Evolutionary conservation across 1,284 basidiomycete genomes (phyloP).

Genomic region (Papiliotrema laurentii): DNA sequence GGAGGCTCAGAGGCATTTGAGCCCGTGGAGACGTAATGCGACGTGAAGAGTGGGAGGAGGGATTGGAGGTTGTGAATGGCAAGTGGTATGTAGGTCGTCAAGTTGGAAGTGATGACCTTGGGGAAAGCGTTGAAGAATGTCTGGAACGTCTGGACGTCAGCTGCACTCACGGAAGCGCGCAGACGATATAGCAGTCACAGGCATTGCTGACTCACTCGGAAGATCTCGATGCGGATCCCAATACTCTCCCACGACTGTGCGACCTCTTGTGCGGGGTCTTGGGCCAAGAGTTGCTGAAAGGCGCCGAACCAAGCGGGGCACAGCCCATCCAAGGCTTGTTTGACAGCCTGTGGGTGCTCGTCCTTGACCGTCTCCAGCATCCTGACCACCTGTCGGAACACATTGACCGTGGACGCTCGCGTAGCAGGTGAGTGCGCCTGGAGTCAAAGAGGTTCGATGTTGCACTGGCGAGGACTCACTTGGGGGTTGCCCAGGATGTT

Average conservation of each 20-base stretch:
- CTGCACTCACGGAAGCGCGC: conserved; percentile 11
- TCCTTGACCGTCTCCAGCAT: conserved; percentile 93
- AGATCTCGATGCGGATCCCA: conserved; percentile 69
- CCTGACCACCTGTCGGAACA: conserved; percentile 85
- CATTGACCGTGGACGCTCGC: conserved; percentile 75
- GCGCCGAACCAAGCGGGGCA: conserved; percentile 85
- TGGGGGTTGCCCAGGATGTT: conserved; percentile 70
- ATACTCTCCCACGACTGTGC: conserved; percentile 69
- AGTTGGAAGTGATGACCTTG: conserved; percentile 58
- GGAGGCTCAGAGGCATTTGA: conserved; percentile 52
- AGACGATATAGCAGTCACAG: too few relatives aligned
- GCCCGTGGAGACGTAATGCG: conserved; percentile 59
- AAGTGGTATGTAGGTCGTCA: conserved; percentile 59
- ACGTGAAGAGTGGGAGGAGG: conserved; percentile 63
- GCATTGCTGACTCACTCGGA: conserved; percentile 57
- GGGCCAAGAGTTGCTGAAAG: conserved; percentile 69
- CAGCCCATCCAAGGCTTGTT: conserved; percentile 72
- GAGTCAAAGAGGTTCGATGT: conserved; percentile 1
- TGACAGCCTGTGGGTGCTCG: conserved; percentile 77
- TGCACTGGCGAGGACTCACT: conserved; percentile 48
- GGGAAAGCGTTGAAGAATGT: conserved; percentile 72
- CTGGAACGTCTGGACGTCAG: conserved; percentile 60
- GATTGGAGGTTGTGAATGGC: conserved; percentile 63
- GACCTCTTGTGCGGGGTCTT: conserved; percentile 62
- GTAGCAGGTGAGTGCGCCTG: conserved; percentile 71